Percentiles rank a stretch among this genome's conserved stretches.
These are phyloP conservation scores for Fusarium sp. DNA, from an alignment of 2,329 filamentous ascomycete genomes.

Conservation along the genomic window DNA sequence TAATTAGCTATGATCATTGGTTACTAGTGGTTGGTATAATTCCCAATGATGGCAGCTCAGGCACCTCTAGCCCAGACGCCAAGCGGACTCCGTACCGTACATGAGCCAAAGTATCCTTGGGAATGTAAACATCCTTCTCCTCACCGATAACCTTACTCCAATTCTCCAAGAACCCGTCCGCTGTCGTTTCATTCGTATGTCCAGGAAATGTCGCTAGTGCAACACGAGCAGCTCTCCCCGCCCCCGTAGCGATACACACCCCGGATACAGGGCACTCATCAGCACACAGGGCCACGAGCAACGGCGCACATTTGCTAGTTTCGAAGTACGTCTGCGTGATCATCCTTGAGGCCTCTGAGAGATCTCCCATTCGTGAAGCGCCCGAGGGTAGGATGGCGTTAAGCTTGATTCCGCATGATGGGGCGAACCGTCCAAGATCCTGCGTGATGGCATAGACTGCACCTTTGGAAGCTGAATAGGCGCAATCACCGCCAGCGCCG, in stretches of 20 bases:
- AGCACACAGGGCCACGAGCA: constrained; percentile 24
- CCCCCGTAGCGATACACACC: constrained; percentile 23
- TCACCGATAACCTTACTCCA: constrained; percentile 28
- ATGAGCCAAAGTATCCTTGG: constrained; percentile 29
- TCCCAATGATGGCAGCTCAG: neutral
- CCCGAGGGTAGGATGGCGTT: constrained; percentile 33
- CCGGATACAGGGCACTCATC: constrained; percentile 36
- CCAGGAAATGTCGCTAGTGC: constrained; percentile 34
- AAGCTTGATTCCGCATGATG: constrained; percentile 26
- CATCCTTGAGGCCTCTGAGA: constrained; percentile 26
- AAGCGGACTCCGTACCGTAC: constrained; percentile 21
- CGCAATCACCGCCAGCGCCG: constrained; percentile 30
- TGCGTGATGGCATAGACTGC: constrained; percentile 16
- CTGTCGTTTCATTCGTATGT: constrained; percentile 7
- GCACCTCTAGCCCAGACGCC: constrained; percentile 11
- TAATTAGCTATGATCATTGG: accelerated
- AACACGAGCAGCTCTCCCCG: constrained; percentile 24
- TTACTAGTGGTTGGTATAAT: neutral
- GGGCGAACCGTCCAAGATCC: constrained; percentile 23
- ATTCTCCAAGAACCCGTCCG: constrained; percentile 28
- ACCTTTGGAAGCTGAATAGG: constrained; percentile 24
- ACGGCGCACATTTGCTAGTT: constrained; percentile 6
- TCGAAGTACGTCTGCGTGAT: constrained; percentile 32
- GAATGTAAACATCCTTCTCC: constrained; percentile 27
- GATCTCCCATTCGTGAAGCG: constrained; percentile 33